phyloP scores from a whole-genome alignment of 2,329 filamentous ascomycete genomes.

The Didymellaceae sp. region DNA sequence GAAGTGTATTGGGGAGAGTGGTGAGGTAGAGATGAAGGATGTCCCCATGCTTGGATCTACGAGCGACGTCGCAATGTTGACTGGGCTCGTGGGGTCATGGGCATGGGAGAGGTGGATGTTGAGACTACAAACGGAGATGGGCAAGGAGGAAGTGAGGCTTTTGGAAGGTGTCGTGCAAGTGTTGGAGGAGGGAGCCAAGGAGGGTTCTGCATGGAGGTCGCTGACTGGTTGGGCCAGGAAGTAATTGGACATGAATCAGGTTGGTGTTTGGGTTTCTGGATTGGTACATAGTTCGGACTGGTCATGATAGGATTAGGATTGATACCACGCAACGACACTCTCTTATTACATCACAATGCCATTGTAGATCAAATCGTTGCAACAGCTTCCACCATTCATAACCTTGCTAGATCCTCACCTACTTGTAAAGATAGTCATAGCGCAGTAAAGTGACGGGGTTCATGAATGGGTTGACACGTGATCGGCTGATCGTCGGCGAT shows the following conservation, averaged over 20 bases:
- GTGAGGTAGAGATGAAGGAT: slow-evolving; percentile 38
- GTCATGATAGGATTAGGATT: slow-evolving; percentile 30
- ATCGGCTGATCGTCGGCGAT: slow-evolving; percentile 17
- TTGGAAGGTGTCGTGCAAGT: slow-evolving; percentile 64
- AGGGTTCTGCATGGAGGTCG: slow-evolving; percentile 65
- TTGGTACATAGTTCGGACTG: not conserved
- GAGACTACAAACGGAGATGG: slow-evolving; percentile 85
- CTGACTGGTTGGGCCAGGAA: slow-evolving; percentile 60
- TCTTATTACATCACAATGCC: slow-evolving; percentile 28
- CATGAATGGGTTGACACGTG: not conserved
- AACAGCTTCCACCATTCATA: too few relatives aligned
- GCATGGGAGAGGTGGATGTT: slow-evolving; percentile 97
- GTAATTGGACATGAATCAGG: slow-evolving; percentile 28
- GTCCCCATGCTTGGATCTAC: slow-evolving; percentile 55
- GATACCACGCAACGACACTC: slow-evolving; percentile 41
- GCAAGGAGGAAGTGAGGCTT: slow-evolving; percentile 63
- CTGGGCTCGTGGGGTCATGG: slow-evolving; percentile 84
- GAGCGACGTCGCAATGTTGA: slow-evolving; percentile 73
- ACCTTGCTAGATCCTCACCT: not conserved
- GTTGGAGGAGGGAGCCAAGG: slow-evolving; percentile 66
- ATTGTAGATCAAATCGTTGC: slow-evolving; percentile 21
- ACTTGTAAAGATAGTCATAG: not conserved
- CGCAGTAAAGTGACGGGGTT: not conserved
- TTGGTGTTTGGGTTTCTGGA: slow-evolving; percentile 29
- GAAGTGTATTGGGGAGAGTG: slow-evolving; percentile 46